phyloP scores from a whole-genome alignment of 345 rosid species.

The Camelina hispida region DNA sequence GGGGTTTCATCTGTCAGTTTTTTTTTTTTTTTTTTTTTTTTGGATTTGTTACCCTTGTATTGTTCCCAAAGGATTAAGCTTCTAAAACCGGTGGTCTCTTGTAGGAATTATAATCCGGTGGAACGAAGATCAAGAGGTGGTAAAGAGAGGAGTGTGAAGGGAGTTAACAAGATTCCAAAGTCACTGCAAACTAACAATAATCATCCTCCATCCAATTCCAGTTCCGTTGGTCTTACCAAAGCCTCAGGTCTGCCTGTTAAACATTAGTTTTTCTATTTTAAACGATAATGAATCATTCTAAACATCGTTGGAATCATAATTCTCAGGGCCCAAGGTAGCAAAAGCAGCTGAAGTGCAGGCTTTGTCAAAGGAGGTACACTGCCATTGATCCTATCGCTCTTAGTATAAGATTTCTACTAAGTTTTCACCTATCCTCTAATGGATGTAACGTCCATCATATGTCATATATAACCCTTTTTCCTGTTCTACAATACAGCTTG shows the following conservation, averaged over 20 bases:
- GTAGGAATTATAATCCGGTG: constrained; percentile 88
- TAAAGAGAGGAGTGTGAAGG: constrained; percentile 54
- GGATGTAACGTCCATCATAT: neutral
- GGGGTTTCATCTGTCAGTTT: constrained; percentile 9
- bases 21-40: neutral
- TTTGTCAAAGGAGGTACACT: constrained; percentile 75
- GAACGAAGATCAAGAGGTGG: constrained; percentile 87
- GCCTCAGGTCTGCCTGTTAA: constrained; percentile 22
- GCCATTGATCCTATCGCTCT: neutral
- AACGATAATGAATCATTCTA: neutral
- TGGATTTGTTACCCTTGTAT: neutral
- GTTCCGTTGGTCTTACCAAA: constrained; percentile 35
- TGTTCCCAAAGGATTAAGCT: neutral
- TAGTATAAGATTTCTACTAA: constrained; percentile 4
- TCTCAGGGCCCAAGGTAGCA: constrained; percentile 62
- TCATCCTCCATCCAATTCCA: constrained; percentile 38
- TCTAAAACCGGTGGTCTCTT: neutral
- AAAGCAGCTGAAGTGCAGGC: constrained; percentile 60
- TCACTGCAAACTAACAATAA: constrained; percentile 73
- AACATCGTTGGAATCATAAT: constrained; percentile 18
- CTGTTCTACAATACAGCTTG: constrained; percentile 49
- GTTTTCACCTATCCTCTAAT: neutral
- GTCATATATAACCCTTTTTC: neutral
- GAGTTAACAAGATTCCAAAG: constrained; percentile 66
- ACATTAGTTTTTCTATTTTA: neutral